phyloP scores from a whole-genome alignment of 169 alveolate species.

The Eimeria sp. region DNA sequence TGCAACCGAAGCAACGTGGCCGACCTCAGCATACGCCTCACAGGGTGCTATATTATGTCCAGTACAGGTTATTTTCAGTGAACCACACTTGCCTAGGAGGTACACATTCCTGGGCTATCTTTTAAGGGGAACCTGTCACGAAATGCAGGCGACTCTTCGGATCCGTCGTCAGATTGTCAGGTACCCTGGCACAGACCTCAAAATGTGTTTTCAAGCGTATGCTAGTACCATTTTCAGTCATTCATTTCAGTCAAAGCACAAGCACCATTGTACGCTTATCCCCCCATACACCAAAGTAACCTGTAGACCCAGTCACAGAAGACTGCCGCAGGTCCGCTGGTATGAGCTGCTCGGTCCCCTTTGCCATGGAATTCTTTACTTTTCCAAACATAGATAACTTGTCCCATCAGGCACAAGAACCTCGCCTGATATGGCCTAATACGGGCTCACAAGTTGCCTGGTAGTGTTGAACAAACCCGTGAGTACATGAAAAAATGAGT shows the following conservation, averaged over 20 bases:
- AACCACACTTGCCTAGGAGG: not conserved
- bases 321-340: not conserved
- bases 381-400: not conserved
- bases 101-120: not conserved
- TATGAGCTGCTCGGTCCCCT: not conserved
- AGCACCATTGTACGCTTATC: not conserved
- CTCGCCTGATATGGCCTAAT: not conserved
- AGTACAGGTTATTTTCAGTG: not conserved
- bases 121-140: not conserved
- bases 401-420: not conserved
- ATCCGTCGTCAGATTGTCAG: not conserved
- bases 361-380: not conserved
- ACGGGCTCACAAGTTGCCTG: not conserved
- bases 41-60: not conserved
- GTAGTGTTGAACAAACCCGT: not conserved
- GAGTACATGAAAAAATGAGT: not conserved
- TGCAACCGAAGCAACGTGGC: not conserved
- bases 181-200: not conserved
- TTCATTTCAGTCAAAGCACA: not conserved
- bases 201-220: not conserved
- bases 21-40: not conserved
- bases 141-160: not conserved
- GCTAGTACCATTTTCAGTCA: not conserved
- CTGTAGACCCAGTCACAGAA: not conserved
- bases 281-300: not conserved